phyloP scores from a whole-genome alignment of 768 basidiomycete genomes.

The Lepiota subincarnata region DNA sequence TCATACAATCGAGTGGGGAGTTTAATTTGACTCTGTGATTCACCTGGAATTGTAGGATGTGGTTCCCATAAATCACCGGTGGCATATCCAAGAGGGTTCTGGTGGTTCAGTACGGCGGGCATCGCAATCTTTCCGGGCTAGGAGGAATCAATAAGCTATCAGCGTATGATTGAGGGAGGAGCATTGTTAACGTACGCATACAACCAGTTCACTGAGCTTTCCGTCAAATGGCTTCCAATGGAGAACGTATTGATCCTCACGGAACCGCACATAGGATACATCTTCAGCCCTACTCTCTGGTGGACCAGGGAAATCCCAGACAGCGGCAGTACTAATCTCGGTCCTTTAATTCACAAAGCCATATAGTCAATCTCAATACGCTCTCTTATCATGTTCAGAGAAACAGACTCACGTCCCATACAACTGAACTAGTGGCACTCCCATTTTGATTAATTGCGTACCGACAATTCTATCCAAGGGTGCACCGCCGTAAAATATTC shows the following conservation, averaged over 20 bases:
- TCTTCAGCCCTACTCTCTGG: slow-evolving; percentile 4
- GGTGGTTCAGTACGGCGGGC: slow-evolving; percentile 18
- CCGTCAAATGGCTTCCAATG: slow-evolving; percentile 10
- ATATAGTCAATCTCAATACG: too few relatives aligned
- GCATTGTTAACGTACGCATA: slow-evolving; percentile 15
- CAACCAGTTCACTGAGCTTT: slow-evolving; percentile 15
- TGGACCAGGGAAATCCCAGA: slow-evolving; percentile 2
- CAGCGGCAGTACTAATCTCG: slow-evolving; percentile 13
- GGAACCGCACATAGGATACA: slow-evolving; percentile 12
- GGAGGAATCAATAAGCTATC: not conserved
- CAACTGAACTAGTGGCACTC: slow-evolving; percentile 1
- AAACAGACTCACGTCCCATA: slow-evolving; percentile 8
- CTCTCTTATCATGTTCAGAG: not conserved
- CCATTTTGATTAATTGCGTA: slow-evolving; percentile 5
- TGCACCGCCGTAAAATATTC: slow-evolving; percentile 16
- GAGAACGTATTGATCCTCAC: slow-evolving; percentile 6
- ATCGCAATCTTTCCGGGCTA: slow-evolving; percentile 15
- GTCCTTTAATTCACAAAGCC: slow-evolving; percentile 15
- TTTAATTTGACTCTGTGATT: too few relatives aligned
- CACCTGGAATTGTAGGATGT: slow-evolving; percentile 17
- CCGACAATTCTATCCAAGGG: slow-evolving; percentile 12
- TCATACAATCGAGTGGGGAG: too few relatives aligned
- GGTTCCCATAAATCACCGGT: slow-evolving; percentile 19
- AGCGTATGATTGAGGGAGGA: not conserved
- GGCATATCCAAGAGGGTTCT: slow-evolving; percentile 17